A percentile compares a stretch with the other conserved stretches of the same genome.
phyloP scores from a whole-genome alignment of 345 rosid species.

The Eucalyptus erythrocorys region DNA sequence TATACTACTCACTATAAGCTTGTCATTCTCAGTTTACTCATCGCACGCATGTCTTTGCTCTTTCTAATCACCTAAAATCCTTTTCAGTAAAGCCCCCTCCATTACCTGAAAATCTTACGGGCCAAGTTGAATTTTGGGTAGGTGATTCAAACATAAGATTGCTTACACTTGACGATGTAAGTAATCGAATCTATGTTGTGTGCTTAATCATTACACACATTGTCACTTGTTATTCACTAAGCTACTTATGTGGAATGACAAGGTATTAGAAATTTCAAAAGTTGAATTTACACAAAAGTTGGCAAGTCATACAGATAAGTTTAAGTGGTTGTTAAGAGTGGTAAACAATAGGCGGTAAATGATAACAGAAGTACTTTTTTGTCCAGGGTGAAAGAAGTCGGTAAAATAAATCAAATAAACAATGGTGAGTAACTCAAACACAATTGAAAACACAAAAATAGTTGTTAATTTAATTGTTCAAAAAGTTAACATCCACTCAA shows the following conservation, averaged over 20 bases:
- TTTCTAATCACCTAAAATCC: background rate
- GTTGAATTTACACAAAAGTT: background rate
- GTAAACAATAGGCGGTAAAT: too few relatives aligned
- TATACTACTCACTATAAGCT: background rate
- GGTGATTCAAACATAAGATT: background rate
- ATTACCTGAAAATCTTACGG: background rate
- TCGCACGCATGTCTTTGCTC: background rate
- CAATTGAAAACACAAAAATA: too few relatives aligned
- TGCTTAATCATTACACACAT: background rate
- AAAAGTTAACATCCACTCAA: too few relatives aligned
- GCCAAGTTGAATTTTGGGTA: background rate
- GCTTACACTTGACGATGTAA: background rate
- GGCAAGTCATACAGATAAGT: background rate
- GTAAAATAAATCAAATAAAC: too few relatives aligned
- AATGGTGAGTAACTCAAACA: too few relatives aligned
- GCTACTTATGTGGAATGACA: background rate
- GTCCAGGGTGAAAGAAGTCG: too few relatives aligned
- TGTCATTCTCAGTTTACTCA: background rate
- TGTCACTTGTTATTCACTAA: background rate
- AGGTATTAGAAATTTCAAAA: rapidly evolving
- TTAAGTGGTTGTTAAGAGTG: too few relatives aligned
- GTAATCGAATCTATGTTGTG: background rate
- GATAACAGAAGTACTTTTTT: too few relatives aligned
- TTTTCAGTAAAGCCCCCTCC: background rate
- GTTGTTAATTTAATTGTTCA: too few relatives aligned